These are phyloP conservation scores for Pseudocercospora cruenta DNA, from an alignment of 2,329 filamentous ascomycete species.

Conservation along the genomic window DNA sequence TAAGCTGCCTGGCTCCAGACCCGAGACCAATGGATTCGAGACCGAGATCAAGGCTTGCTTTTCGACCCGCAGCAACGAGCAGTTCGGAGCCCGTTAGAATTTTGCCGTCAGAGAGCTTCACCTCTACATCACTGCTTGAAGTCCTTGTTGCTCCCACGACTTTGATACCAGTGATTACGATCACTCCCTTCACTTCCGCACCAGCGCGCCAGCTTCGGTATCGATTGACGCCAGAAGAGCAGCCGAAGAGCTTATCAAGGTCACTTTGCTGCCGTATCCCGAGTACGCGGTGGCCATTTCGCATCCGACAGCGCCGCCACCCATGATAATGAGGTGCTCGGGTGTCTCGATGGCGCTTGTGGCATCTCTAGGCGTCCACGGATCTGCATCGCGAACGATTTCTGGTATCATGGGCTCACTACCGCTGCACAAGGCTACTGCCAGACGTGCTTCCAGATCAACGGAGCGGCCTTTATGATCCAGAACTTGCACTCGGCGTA, in stretches of 20 bases:
- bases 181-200: background rate
- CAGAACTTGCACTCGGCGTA: background rate
- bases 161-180: background rate
- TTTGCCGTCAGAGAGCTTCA: background rate
- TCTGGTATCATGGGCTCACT: conserved; percentile 4
- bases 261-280: conserved; percentile 2
- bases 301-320: conserved; percentile 2
- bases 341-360: conserved; percentile 2
- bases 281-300: conserved; percentile 8
- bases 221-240: background rate
- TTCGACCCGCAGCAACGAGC: conserved; percentile 10
- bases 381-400: background rate
- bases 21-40: conserved; percentile 4
- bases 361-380: conserved; percentile 8
- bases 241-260: conserved; percentile 1
- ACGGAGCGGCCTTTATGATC: background rate
- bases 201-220: background rate
- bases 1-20: background rate
- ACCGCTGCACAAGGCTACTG: conserved; percentile 10
- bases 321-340: conserved; percentile 11
- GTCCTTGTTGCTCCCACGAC: background rate
- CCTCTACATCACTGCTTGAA: background rate
- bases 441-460: conserved; percentile 5
- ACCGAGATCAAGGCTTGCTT: background rate
- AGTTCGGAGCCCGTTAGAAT: background rate